Base-by-base conservation (phyloP, 768 basidiomycete genomes). In the Lentinus tigrinus region DNA sequence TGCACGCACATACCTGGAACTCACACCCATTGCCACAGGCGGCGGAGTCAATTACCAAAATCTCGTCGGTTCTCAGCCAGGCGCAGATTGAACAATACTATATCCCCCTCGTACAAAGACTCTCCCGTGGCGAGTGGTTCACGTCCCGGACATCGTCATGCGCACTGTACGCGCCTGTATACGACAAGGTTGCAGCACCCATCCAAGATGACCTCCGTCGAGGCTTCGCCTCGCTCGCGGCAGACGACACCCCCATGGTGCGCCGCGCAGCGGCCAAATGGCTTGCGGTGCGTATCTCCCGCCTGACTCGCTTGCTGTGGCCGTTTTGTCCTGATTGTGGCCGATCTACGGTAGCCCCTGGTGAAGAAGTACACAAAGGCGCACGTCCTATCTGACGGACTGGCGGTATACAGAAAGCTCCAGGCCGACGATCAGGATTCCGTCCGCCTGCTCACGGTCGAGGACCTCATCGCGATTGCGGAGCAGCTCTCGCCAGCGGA, bases 221-320 rank as follows among this genome's bases (percentile, higher is more conserved):
- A 72, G 83, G 87, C 52, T 99, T 92, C 66, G 79, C 85, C 9
- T 81, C 84, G 31, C 82, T 99, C 28, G 91, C 89, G 9, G 81
- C 85, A 19, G 97, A 99, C 70, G 97, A 99, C 69, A 99, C 97
- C 13, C 97, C 97, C 24, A 99, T 99, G 97, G 96, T 98, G 58
- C 81, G 95, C 67, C 82, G 97, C 61, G 95, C 96, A 26, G 95
- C 95, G 47, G 95, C 95, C 13, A 97, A 94, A 74, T 93, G 91
- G 84, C 88, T 98, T 46, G 96, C 93, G 47, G 95, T 98, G 72
- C 70, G 93, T 84, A 24, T 37, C 31, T 7, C 39, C 52, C 27
- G n/a, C n/a, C 13, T n/a, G 17, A n/a, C n/a, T n/a, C 37, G 11
- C 63, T 27, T 50, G 58, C 37, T 55, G 49, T 62, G 65, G 21